These are phyloP conservation scores for Trypanosoma rangeli DNA, from an alignment of 208 protist species.

Conservation along the genomic window DNA sequence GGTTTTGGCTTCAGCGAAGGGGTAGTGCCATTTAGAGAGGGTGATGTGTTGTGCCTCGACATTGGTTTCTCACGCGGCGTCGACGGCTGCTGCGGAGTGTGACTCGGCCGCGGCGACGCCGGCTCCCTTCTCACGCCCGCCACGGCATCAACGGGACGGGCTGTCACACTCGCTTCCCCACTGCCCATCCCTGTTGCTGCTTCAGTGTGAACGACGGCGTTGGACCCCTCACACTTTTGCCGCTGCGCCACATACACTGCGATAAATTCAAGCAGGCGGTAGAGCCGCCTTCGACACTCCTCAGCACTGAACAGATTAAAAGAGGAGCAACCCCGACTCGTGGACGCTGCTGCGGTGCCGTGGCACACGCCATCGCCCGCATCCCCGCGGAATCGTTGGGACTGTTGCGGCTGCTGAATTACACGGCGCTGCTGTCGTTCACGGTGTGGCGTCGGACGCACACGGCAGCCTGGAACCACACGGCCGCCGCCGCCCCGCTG, in stretches of 20 bases:
- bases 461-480: neutral
- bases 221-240: slow-evolving; percentile 17
- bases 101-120: neutral
- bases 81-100: neutral
- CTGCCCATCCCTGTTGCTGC: slow-evolving; percentile 4
- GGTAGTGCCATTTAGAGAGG: neutral
- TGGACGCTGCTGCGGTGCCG: neutral
- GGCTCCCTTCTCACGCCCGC: neutral
- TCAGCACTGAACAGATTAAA: slow-evolving; percentile 64
- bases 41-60: neutral
- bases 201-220: neutral
- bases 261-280: slow-evolving; percentile 53
- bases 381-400: slow-evolving; percentile 2
- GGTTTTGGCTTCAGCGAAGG: neutral
- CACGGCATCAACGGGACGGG: neutral
- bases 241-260: slow-evolving; percentile 31
- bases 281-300: slow-evolving; percentile 54
- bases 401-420: neutral
- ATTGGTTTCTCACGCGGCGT: slow-evolving; percentile 2
- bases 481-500: neutral
- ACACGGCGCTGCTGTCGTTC: slow-evolving; percentile 11
- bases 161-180: neutral
- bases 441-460: neutral
- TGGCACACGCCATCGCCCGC: neutral
- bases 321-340: slow-evolving; percentile 18